These are phyloP conservation scores for Penicillium hordei DNA, from an alignment of 2,329 filamentous ascomycete genomes.

Conservation along the genomic window DNA sequence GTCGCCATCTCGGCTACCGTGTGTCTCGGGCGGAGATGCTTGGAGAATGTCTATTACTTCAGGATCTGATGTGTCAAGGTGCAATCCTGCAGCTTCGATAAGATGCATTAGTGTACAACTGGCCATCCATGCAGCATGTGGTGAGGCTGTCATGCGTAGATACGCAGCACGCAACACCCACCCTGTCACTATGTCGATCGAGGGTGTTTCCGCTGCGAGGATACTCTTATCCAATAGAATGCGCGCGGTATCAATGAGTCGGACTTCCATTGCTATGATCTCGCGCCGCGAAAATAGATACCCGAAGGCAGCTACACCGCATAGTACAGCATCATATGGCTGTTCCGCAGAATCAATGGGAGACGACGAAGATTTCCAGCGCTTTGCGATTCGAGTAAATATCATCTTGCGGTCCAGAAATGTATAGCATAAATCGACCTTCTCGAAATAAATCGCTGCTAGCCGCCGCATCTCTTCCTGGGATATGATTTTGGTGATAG, in stretches of 20 bases:
- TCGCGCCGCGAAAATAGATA: slow-evolving; percentile 52
- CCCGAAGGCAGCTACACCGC: slow-evolving; percentile 57
- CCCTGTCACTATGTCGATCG: slow-evolving; percentile 34
- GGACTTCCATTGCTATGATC: slow-evolving; percentile 45
- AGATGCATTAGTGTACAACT: slow-evolving; percentile 60
- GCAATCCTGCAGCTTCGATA: slow-evolving; percentile 52
- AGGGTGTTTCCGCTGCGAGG: slow-evolving; percentile 26
- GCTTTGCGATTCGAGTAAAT: slow-evolving; percentile 31
- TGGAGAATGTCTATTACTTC: slow-evolving; percentile 8
- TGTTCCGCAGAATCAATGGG: slow-evolving; percentile 24
- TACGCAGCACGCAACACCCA: slow-evolving; percentile 58
- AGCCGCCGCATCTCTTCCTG: slow-evolving; percentile 51
- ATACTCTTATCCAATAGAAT: slow-evolving; percentile 47
- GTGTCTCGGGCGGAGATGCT: slow-evolving; percentile 3
- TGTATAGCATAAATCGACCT: slow-evolving; percentile 55
- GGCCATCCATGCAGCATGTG: slow-evolving; percentile 56
- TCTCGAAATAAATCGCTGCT: slow-evolving; percentile 52
- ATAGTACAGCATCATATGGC: slow-evolving; percentile 51
- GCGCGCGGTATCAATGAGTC: slow-evolving; percentile 50
- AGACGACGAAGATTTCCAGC: slow-evolving; percentile 21
- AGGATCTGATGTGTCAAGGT: slow-evolving; percentile 28
- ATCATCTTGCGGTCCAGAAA: slow-evolving; percentile 43
- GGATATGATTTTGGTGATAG: slow-evolving; percentile 50
- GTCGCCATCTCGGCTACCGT: not conserved
- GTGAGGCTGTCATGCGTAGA: slow-evolving; percentile 54